Evolutionary conservation across 352 stramenopile genomes (phyloP).

Genomic region (Phytopythium delawarense): DNA sequence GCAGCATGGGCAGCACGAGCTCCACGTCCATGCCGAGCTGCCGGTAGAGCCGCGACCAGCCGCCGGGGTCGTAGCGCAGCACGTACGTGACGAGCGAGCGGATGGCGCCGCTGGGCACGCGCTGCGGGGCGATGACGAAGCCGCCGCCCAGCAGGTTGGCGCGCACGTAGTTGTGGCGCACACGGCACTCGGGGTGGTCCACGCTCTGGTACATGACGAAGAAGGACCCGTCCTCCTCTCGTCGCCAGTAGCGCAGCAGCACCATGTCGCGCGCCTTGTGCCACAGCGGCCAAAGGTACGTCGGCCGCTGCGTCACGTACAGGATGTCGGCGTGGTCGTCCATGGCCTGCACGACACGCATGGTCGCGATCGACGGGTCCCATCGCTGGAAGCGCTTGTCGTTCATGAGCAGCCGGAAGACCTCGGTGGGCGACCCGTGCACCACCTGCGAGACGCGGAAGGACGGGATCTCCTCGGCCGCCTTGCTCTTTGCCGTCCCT

Average conservation of each 20-base stretch:
- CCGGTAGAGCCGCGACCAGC: constrained; percentile 82
- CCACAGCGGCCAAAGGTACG: constrained; percentile 83
- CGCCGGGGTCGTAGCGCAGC: constrained; percentile 73
- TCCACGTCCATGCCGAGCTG: constrained; percentile 89
- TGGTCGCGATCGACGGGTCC: constrained; percentile 72
- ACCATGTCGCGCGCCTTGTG: constrained; percentile 84
- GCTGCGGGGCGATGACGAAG: constrained; percentile 85
- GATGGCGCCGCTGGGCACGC: constrained; percentile 69
- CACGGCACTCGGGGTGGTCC: constrained; percentile 78
- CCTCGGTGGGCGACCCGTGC: constrained; percentile 76
- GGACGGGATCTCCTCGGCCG: constrained; percentile 76
- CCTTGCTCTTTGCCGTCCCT: constrained; percentile 10
- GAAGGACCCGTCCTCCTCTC: constrained; percentile 86
- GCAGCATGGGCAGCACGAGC: constrained; percentile 81
- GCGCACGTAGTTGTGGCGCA: constrained; percentile 85
- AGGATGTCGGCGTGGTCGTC: constrained; percentile 89
- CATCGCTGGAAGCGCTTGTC: constrained; percentile 77
- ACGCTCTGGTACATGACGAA: constrained; percentile 91
- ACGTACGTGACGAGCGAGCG: constrained; percentile 82
- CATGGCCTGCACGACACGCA: constrained; percentile 82
- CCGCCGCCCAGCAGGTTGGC: constrained; percentile 73
- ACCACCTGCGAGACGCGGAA: constrained; percentile 84
- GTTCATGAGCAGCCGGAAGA: constrained; percentile 86
- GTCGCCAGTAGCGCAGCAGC: constrained; percentile 86
- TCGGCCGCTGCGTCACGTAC: constrained; percentile 83